phyloP scores from a whole-genome alignment of 768 basidiomycete species.

The Boletus rufocinnamomeus region DNA sequence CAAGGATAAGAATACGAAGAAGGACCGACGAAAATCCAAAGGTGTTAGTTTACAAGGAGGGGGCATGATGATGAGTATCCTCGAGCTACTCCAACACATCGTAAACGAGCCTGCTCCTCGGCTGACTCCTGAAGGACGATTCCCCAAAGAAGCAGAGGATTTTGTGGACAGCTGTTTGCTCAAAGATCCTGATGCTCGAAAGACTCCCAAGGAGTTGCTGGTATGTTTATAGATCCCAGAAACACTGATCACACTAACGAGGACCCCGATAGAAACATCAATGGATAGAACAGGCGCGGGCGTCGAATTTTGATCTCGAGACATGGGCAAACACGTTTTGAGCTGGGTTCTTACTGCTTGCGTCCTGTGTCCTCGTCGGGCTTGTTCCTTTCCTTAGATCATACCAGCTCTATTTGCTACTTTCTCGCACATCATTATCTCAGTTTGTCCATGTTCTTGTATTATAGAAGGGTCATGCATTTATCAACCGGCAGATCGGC shows the following conservation, averaged over 20 bases:
- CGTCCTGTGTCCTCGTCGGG: conserved; percentile 7
- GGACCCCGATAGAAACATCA: conserved; percentile 55
- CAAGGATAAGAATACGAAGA: conserved; percentile 55
- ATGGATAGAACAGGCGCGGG: conserved; percentile 70
- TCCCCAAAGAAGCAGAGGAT: conserved; percentile 70
- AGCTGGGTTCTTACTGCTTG: conserved; percentile 26
- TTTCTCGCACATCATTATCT: conserved; percentile 34
- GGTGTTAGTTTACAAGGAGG: conserved; percentile 94
- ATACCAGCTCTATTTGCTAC: conserved; percentile 33
- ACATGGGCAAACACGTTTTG: conserved; percentile 80
- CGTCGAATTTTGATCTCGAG: conserved; percentile 68
- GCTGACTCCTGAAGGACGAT: conserved; percentile 72
- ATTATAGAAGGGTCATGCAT: conserved; percentile 29
- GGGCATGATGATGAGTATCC: conserved; percentile 96
- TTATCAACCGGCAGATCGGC: conserved; percentile 3
- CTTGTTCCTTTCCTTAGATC: conserved; percentile 19
- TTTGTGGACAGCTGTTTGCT: conserved; percentile 90
- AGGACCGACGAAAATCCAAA: conserved; percentile 84
- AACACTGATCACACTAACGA: conserved; percentile 11
- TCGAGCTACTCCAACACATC: conserved; percentile 96
- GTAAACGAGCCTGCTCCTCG: conserved; percentile 97
- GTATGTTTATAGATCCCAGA: conserved; percentile 38
- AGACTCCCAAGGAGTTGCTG: conserved; percentile 85
- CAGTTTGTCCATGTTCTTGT: conserved; percentile 32
- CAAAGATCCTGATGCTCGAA: conserved; percentile 85